These are phyloP conservation scores for Aphanoascus verrucosus DNA, from an alignment of 2,329 filamentous ascomycete species.

Conservation along the genomic window DNA sequence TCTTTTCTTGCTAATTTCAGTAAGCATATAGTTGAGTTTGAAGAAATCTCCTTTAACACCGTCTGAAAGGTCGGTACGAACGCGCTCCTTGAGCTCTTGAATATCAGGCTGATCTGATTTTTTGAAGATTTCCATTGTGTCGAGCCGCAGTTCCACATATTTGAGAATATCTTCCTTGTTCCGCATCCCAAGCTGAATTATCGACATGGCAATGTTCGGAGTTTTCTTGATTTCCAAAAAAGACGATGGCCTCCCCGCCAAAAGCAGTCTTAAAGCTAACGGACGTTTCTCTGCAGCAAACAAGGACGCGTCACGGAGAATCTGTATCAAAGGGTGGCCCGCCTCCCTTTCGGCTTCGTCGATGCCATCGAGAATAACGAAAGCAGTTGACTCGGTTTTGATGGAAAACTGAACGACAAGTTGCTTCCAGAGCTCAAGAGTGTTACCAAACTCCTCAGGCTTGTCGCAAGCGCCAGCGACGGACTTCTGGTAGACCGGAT, in stretches of 20 bases:
- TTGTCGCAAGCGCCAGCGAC: constrained; percentile 16
- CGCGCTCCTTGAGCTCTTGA: constrained; percentile 17
- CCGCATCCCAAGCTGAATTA: constrained; percentile 17
- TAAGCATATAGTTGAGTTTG: constrained; percentile 20
- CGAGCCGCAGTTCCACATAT: constrained; percentile 21
- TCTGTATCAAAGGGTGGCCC: constrained; percentile 18
- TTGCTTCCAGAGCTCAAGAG: constrained; percentile 16
- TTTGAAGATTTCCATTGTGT: constrained; percentile 21
- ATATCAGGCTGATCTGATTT: constrained; percentile 17
- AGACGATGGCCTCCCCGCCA: constrained; percentile 17
- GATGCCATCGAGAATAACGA: constrained; percentile 41
- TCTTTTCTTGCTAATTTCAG: constrained; percentile 22
- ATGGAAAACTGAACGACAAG: constrained; percentile 13
- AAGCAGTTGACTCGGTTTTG: constrained; percentile 24
- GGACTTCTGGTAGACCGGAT: constrained; percentile 15
- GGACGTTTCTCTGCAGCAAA: constrained; percentile 12
- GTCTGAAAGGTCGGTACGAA: constrained; percentile 17
- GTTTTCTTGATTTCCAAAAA: constrained; percentile 17
- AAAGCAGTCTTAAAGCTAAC: constrained; percentile 17
- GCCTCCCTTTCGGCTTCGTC: constrained; percentile 31
- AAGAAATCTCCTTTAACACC: constrained; percentile 22
- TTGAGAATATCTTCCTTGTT: constrained; percentile 20
- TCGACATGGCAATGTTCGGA: constrained; percentile 11
- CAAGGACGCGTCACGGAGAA: constrained; percentile 16
- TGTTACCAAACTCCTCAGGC: constrained; percentile 15